phyloP scores from a whole-genome alignment of 768 basidiomycete species.

The Lactarius akahatsu region DNA sequence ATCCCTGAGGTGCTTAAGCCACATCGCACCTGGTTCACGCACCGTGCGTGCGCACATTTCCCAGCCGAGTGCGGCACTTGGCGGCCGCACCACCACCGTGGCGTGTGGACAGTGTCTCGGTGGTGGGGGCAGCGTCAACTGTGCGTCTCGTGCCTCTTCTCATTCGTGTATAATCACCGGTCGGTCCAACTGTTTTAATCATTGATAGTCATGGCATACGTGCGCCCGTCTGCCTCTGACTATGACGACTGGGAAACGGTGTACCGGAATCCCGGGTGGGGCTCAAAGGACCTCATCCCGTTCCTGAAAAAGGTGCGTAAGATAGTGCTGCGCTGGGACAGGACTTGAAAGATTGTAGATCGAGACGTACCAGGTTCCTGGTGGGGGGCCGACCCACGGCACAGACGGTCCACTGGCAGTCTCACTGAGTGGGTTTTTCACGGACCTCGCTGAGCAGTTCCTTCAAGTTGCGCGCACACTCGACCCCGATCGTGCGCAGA shows the following conservation, averaged over 20 bases:
- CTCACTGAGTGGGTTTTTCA: constrained; percentile 33
- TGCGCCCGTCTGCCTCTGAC: constrained; percentile 58
- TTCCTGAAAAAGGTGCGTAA: constrained; percentile 51
- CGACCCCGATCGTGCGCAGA: constrained; percentile 29
- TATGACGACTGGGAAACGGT: constrained; percentile 55
- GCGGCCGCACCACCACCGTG: constrained; percentile 46
- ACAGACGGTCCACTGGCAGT: constrained; percentile 44
- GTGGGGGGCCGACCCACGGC: constrained; percentile 43
- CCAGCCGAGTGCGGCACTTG: constrained; percentile 44
- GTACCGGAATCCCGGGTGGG: constrained; percentile 58
- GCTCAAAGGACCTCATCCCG: constrained; percentile 55
- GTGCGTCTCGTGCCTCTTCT: constrained; percentile 30
- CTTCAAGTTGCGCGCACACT: constrained; percentile 30
- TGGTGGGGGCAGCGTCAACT: constrained; percentile 62
- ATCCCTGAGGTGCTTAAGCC: constrained; percentile 50
- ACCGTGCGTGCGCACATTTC: constrained; percentile 45
- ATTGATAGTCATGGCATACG: constrained; percentile 47
- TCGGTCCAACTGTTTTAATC: too few species aligned
- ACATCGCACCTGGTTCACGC: constrained; percentile 41
- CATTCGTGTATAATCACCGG: neutral
- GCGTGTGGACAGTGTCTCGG: constrained; percentile 53
- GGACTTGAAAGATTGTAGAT: constrained; percentile 30
- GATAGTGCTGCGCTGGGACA: neutral
- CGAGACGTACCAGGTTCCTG: constrained; percentile 41
- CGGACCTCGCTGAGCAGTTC: constrained; percentile 33